Conservation (phyloP, 2,329 filamentous ascomycete genomes). For the Fusarium newnesense region DNA sequence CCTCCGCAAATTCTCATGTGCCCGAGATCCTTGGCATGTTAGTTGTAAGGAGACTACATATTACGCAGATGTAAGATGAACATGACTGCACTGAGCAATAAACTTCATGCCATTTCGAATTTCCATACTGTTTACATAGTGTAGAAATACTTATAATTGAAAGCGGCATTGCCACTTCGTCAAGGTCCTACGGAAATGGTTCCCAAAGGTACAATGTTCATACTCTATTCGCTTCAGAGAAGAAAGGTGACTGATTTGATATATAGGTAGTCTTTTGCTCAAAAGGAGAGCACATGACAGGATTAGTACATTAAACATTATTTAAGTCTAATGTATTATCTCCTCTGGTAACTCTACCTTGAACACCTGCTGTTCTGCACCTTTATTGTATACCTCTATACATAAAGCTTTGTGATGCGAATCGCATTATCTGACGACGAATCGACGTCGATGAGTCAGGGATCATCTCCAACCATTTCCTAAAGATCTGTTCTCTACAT, state of each 20-base stretch:
- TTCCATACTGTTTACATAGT: fast-evolving
- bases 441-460: neutral
- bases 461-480: neutral
- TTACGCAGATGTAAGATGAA: neutral
- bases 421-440: neutral
- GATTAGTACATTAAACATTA: neutral
- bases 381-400: neutral
- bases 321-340: neutral
- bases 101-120: neutral
- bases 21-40: neutral
- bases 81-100: neutral
- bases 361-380: neutral
- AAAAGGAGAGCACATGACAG: neutral
- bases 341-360: neutral
- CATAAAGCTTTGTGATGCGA: neutral
- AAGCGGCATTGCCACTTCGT: neutral
- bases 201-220: neutral
- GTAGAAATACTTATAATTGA: neutral
- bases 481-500: neutral
- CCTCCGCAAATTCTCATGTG: neutral
- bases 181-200: neutral
- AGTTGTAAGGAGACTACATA: neutral
- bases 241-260: neutral
- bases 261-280: neutral
- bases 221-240: neutral